These are phyloP conservation scores for Carex cristatella DNA, from an alignment of 176 grass and related monocot species.

Conservation along the genomic window DNA sequence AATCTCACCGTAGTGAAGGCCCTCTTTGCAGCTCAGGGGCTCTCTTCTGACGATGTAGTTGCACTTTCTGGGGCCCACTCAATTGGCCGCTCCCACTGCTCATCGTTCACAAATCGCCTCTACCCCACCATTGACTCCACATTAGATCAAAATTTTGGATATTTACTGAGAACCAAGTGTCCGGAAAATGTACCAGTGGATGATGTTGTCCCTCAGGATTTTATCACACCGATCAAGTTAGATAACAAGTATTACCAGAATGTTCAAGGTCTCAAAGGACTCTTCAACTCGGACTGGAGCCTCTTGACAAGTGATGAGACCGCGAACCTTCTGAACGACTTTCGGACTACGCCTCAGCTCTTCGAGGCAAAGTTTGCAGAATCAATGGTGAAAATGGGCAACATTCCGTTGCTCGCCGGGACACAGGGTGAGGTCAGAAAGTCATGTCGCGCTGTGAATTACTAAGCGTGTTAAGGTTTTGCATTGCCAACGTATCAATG, in stretches of 20 bases:
- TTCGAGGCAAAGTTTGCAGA: no score
- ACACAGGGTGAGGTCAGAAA: no score
- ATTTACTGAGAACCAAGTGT: background rate
- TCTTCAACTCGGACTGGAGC: background rate
- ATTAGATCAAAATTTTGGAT: background rate
- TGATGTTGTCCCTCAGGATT: conserved; percentile 25
- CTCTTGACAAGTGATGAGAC: conserved; percentile 1
- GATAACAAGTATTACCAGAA: conserved; percentile 49
- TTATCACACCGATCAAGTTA: conserved; percentile 2
- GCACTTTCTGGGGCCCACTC: conserved; percentile 31
- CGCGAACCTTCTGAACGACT: no score
- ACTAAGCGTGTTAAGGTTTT: no score
- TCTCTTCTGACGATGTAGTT: conserved; percentile 22
- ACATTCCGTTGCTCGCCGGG: no score
- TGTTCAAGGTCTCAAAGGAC: conserved; percentile 9
- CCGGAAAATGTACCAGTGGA: background rate
- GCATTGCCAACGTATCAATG: no score
- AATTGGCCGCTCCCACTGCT: conserved; percentile 30
- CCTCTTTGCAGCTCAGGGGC: conserved; percentile 7
- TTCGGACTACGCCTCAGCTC: no score
- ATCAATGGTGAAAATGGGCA: no score
- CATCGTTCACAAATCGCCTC: background rate
- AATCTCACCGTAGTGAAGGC: background rate
- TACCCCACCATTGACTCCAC: conserved; percentile 16
- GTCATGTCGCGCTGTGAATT: no score